Percentiles rank a stretch among this genome's conserved stretches.
phyloP scores from a whole-genome alignment of 306 rosid species.

The Vicia faba region DNA sequence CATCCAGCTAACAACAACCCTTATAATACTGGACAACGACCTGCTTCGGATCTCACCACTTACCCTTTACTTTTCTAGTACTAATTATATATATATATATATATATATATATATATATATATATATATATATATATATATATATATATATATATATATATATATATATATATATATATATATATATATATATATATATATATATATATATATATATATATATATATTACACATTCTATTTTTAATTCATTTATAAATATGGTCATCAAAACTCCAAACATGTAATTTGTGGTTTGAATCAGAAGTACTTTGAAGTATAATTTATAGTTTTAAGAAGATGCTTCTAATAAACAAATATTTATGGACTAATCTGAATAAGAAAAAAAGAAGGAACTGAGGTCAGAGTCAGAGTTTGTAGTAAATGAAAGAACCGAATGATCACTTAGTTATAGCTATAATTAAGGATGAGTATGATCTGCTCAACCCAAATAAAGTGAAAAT shows the following conservation, averaged over 20 bases:
- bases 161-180: too few species aligned
- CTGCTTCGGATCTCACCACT: constrained; percentile 64
- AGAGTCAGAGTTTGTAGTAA: not conserved
- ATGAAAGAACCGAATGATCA: constrained; percentile 3
- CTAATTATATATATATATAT: constrained; percentile 1
- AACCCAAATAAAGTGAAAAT: not conserved
- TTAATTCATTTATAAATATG: too few species aligned
- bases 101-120: too few species aligned
- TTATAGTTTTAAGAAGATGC: too few species aligned
- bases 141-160: too few species aligned
- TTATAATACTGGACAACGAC: constrained; percentile 18
- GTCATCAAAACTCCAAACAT: not conserved
- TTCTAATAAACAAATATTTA: too few species aligned
- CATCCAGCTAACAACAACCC: constrained; percentile 41
- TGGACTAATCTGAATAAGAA: constrained; percentile 14
- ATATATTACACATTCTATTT: not conserved
- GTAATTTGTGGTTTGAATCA: constrained; percentile 18
- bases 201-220: constrained; percentile 2
- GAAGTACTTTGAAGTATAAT: too few species aligned
- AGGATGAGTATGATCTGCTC: not conserved
- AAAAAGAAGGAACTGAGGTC: not conserved
- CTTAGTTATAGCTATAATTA: constrained; percentile 6
- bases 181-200: too few species aligned
- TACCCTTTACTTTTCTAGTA: constrained; percentile 63
- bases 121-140: too few species aligned